Evolutionary conservation across 257 asterid species (phyloP), one percentile per base, ranked within the genome.

Genomic region (Datura wrightii): DNA sequence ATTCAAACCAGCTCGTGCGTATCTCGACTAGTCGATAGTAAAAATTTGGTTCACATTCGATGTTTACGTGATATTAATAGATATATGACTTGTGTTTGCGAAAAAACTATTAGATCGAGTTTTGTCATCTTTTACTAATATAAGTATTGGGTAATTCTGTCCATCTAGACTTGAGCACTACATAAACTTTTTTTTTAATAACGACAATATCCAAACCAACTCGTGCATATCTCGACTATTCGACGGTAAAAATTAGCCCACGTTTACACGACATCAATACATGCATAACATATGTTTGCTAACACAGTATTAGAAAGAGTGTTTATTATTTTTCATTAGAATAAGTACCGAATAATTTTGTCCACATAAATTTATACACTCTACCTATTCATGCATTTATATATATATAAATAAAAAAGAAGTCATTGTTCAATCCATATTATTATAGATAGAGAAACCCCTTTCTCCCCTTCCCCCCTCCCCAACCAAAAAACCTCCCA

Each of bases 171-270:
- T 6, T 46, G 2, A 34, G 6, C 58, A 46, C 41, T 8, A 39
- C 4, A 39, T 39, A 4, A 2, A 4, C 42, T 39, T 39, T 39
- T 39, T 39, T 39, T 2, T 39, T 39, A 39, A 39, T 2, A 2
- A 39, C 42, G 4, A 39, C 4, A 39, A 39, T 39, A 1, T 39
- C 4, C 42, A 39, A 39, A 39, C 4, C 3, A 39, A 31, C 2
- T 37, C 31, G 0, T 66, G 3, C 13, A 1, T 39, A 34, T 65
- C 44, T 65, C 10, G 9, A 65, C 2, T 11, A 65, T 65, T 34
- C 10, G 10, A 5, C 5, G 6, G 3, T 10, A 65, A 65, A 1
- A 0, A 0, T 65, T 14, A 6, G 0, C 2, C 1, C 5, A 7
- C 4, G 5, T 36, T 36, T 34, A 37, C 5, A 37, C 1, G 2